These are phyloP conservation scores for Corniculantispora saksenae DNA, from an alignment of 2,329 filamentous ascomycete genomes.

Conservation along the genomic window DNA sequence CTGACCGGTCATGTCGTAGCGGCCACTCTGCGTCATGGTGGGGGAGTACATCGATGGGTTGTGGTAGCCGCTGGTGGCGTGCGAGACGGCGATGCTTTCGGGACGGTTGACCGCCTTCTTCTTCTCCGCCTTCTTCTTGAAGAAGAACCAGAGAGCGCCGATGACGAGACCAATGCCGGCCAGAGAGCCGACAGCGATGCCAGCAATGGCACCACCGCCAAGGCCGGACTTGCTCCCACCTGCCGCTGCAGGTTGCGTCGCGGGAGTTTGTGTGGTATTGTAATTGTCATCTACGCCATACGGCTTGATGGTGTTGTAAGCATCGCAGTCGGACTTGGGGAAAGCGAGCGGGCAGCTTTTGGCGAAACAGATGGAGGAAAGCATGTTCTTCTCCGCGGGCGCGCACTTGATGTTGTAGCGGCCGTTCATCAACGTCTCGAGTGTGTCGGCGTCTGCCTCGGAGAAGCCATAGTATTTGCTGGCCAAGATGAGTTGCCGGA, in stretches of 20 bases:
- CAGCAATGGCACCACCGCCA: conserved; percentile 10
- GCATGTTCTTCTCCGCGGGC: conserved; percentile 25
- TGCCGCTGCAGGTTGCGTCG: neutral
- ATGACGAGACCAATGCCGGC: conserved; percentile 7
- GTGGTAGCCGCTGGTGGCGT: neutral
- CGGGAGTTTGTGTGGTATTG: neutral
- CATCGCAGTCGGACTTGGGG: conserved; percentile 29
- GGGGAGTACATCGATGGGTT: conserved; percentile 10
- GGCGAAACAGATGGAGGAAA: conserved; percentile 31
- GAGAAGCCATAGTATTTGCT: conserved; percentile 32
- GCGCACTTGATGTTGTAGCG: conserved; percentile 33
- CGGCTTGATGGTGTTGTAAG: conserved; percentile 27
- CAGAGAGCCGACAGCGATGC: conserved; percentile 1
- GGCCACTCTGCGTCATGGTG: neutral
- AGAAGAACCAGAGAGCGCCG: conserved; percentile 2
- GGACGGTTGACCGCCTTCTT: neutral
- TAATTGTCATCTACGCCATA: neutral
- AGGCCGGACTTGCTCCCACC: neutral
- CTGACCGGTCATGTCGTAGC: neutral
- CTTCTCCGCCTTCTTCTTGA: neutral
- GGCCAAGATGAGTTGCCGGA: conserved; percentile 30
- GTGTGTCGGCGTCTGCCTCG: conserved; percentile 26
- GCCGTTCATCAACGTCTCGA: conserved; percentile 28
- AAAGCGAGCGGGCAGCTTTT: conserved; percentile 30
- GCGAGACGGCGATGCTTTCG: neutral